These are phyloP conservation scores for Microcera coccophila DNA, from an alignment of 2,329 filamentous ascomycete species.

Conservation along the genomic window DNA sequence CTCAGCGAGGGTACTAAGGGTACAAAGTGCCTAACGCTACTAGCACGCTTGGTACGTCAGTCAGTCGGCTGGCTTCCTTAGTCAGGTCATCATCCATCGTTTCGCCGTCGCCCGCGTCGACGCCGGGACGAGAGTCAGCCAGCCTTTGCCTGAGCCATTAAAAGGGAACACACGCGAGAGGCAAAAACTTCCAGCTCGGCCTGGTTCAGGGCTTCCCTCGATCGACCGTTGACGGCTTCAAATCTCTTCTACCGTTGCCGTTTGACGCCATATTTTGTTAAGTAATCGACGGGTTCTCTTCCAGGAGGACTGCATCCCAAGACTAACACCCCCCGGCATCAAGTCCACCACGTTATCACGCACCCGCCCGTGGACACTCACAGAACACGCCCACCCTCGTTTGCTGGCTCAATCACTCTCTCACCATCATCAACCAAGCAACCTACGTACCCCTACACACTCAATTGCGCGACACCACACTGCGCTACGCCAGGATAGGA, in stretches of 20 bases:
- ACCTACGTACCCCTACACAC: neutral
- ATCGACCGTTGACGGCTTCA: neutral
- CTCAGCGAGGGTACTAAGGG: too few relatives aligned
- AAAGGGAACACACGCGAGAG: constrained; percentile 15
- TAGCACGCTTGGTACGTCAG: neutral
- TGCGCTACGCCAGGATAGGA: neutral
- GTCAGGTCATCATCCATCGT: constrained; percentile 26
- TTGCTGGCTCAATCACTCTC: neutral
- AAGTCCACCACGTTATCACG: neutral
- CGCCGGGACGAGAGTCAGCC: neutral
- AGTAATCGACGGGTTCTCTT: too few relatives aligned
- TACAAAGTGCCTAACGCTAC: neutral
- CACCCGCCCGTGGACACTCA: too few relatives aligned
- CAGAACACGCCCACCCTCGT: too few relatives aligned
- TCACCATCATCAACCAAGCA: neutral
- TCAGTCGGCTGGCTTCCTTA: constrained; percentile 2
- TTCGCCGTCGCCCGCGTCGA: constrained; percentile 18
- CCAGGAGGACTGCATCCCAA: too few relatives aligned
- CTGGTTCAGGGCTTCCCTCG: constrained; percentile 1
- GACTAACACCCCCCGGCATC: neutral
- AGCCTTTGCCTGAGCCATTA: constrained; percentile 2
- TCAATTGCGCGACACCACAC: neutral
- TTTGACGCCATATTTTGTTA: neutral
- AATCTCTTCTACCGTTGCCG: neutral
- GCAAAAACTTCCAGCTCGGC: constrained; percentile 14